Evolutionary conservation across 148 eudicot genomes (phyloP).

Genomic region (Nyssa sinensis): DNA sequence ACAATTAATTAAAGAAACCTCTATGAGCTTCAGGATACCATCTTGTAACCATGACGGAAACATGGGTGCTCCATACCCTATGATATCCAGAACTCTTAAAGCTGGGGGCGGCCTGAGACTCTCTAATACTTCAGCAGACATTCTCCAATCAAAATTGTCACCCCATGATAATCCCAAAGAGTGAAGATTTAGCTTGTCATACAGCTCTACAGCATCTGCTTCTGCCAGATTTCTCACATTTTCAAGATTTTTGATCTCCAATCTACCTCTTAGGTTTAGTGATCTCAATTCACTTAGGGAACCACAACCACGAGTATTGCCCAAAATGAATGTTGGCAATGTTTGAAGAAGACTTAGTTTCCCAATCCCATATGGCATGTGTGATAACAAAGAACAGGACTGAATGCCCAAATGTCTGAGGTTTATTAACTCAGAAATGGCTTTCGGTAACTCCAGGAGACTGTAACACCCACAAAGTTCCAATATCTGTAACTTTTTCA

Average conservation of each 20-base stretch:
- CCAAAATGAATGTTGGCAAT: not conserved
- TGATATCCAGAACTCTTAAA: constrained; percentile 9
- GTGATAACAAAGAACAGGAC: not conserved
- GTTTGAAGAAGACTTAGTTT: constrained; percentile 16
- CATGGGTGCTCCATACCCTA: constrained; percentile 1
- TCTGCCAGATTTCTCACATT: not conserved
- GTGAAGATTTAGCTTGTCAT: not conserved
- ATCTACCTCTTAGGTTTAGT: not conserved
- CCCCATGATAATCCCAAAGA: not conserved
- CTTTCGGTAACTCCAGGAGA: constrained; percentile 3
- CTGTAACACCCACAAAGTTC: not conserved
- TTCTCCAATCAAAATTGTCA: not conserved
- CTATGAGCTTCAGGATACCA: constrained; percentile 23
- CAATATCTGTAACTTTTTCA: constrained; percentile 15
- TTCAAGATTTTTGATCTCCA: not conserved
- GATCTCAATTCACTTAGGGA: not conserved
- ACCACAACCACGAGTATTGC: not conserved
- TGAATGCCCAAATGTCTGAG: constrained; percentile 11
- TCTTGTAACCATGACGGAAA: constrained; percentile 26
- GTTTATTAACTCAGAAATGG: not conserved
- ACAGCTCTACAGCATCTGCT: not conserved
- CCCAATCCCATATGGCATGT: constrained; percentile 14
- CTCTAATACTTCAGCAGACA: constrained; percentile 19
- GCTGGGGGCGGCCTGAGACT: constrained; percentile 21
- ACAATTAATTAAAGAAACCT: not conserved